Conservation (phyloP, 208 protist genomes). For the Leishmania amazonensis region DNA sequence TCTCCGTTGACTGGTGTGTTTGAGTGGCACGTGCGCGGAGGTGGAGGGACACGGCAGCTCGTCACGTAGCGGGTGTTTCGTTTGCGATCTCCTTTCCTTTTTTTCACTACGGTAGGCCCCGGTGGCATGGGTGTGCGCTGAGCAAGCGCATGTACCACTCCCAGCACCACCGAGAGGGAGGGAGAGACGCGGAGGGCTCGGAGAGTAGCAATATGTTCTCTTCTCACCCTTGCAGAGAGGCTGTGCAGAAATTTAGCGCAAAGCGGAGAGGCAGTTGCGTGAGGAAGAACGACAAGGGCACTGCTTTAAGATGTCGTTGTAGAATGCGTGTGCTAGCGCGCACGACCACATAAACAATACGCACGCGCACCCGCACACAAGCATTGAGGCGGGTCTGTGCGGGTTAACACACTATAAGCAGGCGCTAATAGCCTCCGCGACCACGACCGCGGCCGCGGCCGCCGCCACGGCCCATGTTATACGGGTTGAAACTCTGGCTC, state of each 20-base stretch:
- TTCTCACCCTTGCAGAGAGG: neutral
- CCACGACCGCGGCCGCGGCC: slow-evolving; percentile 43
- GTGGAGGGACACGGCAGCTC: neutral
- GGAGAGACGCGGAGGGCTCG: neutral
- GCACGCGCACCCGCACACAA: neutral
- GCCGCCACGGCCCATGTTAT: slow-evolving; percentile 35
- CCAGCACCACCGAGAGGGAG: neutral
- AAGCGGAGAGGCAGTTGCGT: neutral
- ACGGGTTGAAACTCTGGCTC: slow-evolving; percentile 75
- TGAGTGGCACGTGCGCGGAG: neutral
- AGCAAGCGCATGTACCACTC: neutral
- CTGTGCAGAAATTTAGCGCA: neutral
- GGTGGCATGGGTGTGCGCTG: neutral
- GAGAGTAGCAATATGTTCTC: neutral
- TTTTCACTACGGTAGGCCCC: neutral
- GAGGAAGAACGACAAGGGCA: neutral
- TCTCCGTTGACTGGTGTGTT: neutral
- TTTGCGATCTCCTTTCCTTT: neutral
- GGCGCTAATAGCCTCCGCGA: slow-evolving; percentile 31
- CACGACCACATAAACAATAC: neutral
- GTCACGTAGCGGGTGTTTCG: neutral
- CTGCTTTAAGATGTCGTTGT: neutral
- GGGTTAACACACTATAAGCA: neutral
- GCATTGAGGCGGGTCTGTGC: neutral
- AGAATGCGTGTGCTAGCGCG: neutral